Evolutionary conservation across 768 basidiomycete genomes (phyloP).

Genomic region (Amanita brunnescens): DNA sequence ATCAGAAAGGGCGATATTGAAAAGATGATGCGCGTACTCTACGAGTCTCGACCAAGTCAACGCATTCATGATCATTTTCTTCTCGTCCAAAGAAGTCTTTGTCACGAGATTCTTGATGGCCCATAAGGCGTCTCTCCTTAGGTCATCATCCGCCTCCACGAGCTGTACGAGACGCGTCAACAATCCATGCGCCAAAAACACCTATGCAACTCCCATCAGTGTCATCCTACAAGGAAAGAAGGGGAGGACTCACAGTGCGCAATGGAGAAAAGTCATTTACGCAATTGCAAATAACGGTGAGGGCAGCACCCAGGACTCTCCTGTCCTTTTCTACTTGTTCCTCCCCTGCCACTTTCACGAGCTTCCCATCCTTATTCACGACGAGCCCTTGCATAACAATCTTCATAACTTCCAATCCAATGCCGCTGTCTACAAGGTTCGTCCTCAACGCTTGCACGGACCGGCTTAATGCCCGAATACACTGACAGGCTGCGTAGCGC

Average conservation of each 20-base stretch:
- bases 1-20: not conserved
- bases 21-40: slow-evolving; percentile 31
- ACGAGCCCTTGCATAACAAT: slow-evolving; percentile 32
- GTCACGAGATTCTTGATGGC: slow-evolving; percentile 76
- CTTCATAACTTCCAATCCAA: slow-evolving; percentile 64
- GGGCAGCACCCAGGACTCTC: slow-evolving; percentile 63
- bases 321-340: slow-evolving; percentile 52
- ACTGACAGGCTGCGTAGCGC: slow-evolving; percentile 82
- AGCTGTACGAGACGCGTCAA: slow-evolving; percentile 41
- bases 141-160: slow-evolving; percentile 40
- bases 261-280: slow-evolving; percentile 83
- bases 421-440: slow-evolving; percentile 73
- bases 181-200: slow-evolving; percentile 11
- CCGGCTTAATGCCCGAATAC: slow-evolving; percentile 70
- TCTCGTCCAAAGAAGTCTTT: slow-evolving; percentile 51
- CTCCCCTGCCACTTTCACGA: slow-evolving; percentile 27
- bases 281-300: slow-evolving; percentile 76
- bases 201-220: slow-evolving; percentile 52
- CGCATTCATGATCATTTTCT: slow-evolving; percentile 55
- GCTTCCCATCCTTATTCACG: slow-evolving; percentile 12
- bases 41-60: slow-evolving; percentile 58
- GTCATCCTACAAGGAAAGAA: not conserved
- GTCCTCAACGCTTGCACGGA: slow-evolving; percentile 77
- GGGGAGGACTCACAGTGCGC: slow-evolving; percentile 41
- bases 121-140: slow-evolving; percentile 75